Evolutionary conservation across 208 protist species (phyloP), one percentile per base, ranked within the genome.

Genomic region (Trypanosoma scelopori): DNA sequence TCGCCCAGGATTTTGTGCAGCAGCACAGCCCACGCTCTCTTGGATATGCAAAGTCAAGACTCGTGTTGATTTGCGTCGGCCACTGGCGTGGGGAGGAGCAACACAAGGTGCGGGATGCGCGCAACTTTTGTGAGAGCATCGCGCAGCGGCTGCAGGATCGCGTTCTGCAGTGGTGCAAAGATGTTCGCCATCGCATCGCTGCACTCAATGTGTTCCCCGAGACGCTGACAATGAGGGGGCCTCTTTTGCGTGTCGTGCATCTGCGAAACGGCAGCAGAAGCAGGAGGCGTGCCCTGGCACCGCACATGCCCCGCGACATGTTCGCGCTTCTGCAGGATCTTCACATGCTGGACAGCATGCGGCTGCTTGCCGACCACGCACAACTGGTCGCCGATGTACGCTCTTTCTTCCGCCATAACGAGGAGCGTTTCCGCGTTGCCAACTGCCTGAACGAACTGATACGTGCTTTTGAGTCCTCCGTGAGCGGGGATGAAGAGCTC

Each of bases 401-500:
- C 5, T 78, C 81, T 4, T 84, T 88, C 41, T 76, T 93, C 30
- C 63, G 56, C 7, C 22, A 66, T 35, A 93, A 93, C 67, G 87
- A 91, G 65, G 65, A 80, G 28, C 78, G 84, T 16, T 71, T 74
- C 12, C 84, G 81, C n/a, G 76, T 91, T 20, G 91, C 87, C n/a
- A 68, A 79, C 50, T 85, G 70, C 23, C 64, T 96, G n/a, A 65
- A 23, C 5, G 80, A 89, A 46, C 70, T 93, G 22, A 67, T 92
- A 23, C 63, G 76, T 43, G 68, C 82, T 7, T 93, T 90, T 81
- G 89, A 94, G 76, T 64, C 74, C 45, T 76, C 78, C 1, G 71
- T 93, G 18, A 72, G 85, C 42, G 77, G 74, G 46, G 91, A 96
- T 35, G 91, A 93, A 55, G 80, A 86, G n/a, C 78, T 79, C 22